Conservation (phyloP, 805 yeast genomes). For the Ogataea philodendri region DNA sequence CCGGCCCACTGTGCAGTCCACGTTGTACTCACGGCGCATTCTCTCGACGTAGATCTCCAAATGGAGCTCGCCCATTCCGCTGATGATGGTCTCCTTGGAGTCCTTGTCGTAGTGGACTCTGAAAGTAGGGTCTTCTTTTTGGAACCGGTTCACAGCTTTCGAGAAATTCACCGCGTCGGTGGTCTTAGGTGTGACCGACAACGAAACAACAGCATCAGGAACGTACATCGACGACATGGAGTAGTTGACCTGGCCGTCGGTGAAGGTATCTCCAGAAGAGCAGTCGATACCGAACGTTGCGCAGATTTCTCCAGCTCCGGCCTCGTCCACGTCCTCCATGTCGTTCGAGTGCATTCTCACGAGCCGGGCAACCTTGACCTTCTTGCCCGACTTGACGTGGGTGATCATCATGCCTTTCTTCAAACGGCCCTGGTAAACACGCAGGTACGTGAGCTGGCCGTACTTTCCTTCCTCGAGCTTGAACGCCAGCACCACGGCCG, state of each 20-base stretch:
- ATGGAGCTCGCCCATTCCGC: slow-evolving; percentile 98
- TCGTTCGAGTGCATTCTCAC: slow-evolving; percentile 99
- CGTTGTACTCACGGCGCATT: slow-evolving; percentile 95
- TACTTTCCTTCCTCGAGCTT: slow-evolving; percentile 97
- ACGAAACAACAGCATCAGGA: slow-evolving; percentile 97
- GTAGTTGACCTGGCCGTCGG: slow-evolving; percentile 74
- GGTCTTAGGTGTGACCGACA: slow-evolving; percentile 83
- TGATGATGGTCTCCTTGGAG: slow-evolving; percentile 89
- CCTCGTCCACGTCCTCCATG: slow-evolving; percentile 96
- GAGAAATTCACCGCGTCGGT: slow-evolving; percentile 89
- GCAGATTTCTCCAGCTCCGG: slow-evolving; percentile 97
- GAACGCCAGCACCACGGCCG: slow-evolving; percentile 97
- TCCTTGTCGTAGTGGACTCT: slow-evolving; percentile 87
- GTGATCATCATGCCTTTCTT: slow-evolving; percentile 87
- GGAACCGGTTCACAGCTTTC: slow-evolving; percentile 95
- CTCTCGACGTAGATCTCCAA: slow-evolving; percentile 97
- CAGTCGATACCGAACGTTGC: slow-evolving; percentile 99
- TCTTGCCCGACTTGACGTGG: slow-evolving; percentile 90
- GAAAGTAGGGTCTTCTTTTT: slow-evolving; percentile 98
- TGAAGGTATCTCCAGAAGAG: slow-evolving; percentile 97
- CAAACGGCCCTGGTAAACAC: slow-evolving; percentile 95
- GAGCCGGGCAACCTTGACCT: slow-evolving; percentile 86
- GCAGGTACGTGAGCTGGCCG: slow-evolving; percentile 94
- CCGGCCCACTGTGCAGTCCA: slow-evolving; percentile 91
- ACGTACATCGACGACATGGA: slow-evolving; percentile 98